A percentile compares a stretch with the other conserved stretches of the same genome.
Evolutionary conservation across 139 green algal species (phyloP).

Genomic region (Chlorella sp.): DNA sequence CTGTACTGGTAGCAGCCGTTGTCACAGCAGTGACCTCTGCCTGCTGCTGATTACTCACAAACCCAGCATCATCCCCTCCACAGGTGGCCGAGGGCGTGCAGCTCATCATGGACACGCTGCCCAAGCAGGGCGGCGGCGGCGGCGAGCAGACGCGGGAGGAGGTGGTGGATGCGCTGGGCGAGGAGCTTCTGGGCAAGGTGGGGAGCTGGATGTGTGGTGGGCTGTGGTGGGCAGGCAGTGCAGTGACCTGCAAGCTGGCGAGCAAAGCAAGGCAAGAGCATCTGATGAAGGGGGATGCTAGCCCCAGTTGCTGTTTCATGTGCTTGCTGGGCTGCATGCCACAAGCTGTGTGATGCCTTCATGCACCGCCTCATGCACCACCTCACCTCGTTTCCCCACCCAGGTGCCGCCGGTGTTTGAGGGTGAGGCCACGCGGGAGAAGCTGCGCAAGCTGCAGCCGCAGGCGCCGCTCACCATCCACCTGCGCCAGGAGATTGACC

Average conservation of each 20-base stretch:
- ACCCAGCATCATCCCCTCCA: too few species aligned
- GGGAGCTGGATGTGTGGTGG: neutral
- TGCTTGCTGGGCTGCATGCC: too few species aligned
- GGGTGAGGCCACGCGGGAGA: conserved; percentile 87
- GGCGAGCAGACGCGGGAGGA: conserved; percentile 87
- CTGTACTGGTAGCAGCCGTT: too few species aligned
- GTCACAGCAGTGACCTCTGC: too few species aligned
- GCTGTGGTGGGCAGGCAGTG: too few species aligned
- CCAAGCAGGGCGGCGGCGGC: conserved; percentile 75
- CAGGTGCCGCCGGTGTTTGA: conserved; percentile 84
- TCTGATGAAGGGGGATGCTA: too few species aligned
- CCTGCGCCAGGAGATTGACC: conserved; percentile 80
- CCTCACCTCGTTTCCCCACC: neutral
- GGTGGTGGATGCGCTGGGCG: conserved; percentile 90
- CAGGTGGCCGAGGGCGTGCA: conserved; percentile 76
- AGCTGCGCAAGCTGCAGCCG: conserved; percentile 87
- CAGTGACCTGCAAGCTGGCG: too few species aligned
- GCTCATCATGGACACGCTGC: conserved; percentile 92
- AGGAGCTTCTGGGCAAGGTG: conserved; percentile 90
- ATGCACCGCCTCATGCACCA: too few species aligned
- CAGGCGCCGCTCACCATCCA: conserved; percentile 90
- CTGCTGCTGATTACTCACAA: too few species aligned
- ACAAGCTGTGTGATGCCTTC: too few species aligned
- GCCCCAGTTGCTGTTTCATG: too few species aligned
- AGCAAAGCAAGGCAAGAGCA: too few species aligned